Evolutionary conservation across 2,329 filamentous ascomycete species (phyloP).

Genomic region (Sporothrix luriei): DNA sequence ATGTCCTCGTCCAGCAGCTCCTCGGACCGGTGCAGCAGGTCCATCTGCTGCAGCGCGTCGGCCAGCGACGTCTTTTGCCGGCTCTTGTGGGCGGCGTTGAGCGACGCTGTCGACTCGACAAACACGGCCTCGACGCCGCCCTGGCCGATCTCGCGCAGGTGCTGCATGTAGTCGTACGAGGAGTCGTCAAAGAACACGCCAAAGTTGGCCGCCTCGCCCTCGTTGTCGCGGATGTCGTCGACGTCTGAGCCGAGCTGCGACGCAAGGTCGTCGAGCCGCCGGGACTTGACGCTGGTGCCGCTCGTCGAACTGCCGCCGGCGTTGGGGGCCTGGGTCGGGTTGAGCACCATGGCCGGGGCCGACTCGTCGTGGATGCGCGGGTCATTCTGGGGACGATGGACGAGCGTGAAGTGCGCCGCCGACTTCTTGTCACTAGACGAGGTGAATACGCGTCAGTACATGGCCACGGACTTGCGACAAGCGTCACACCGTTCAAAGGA

Average conservation of each 20-base stretch:
- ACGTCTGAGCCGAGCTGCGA: slow-evolving; percentile 72
- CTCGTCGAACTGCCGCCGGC: slow-evolving; percentile 34
- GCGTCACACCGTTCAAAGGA: neutral
- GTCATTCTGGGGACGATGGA: slow-evolving; percentile 96
- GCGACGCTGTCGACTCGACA: slow-evolving; percentile 68
- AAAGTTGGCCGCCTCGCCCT: slow-evolving; percentile 92
- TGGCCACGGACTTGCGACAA: slow-evolving; percentile 8
- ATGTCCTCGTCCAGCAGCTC: slow-evolving; percentile 73
- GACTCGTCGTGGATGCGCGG: slow-evolving; percentile 91
- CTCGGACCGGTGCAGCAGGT: slow-evolving; percentile 56
- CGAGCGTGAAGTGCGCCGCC: slow-evolving; percentile 89
- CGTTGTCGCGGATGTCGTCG: slow-evolving; percentile 74
- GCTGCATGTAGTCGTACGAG: slow-evolving; percentile 99
- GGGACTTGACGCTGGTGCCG: slow-evolving; percentile 48
- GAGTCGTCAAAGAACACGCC: slow-evolving; percentile 95
- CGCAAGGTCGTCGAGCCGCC: slow-evolving; percentile 73
- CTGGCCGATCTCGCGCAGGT: slow-evolving; percentile 82
- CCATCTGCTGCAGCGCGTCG: slow-evolving; percentile 71
- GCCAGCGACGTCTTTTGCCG: slow-evolving; percentile 81
- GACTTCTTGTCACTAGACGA: slow-evolving; percentile 74
- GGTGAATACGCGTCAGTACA: slow-evolving; percentile 29
- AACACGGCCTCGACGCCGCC: slow-evolving; percentile 78
- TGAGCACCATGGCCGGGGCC: slow-evolving; percentile 88
- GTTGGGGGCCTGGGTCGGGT: slow-evolving; percentile 61
- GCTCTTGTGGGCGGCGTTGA: slow-evolving; percentile 70